Evolutionary conservation across 345 rosid species (phyloP).

Genomic region (Nephelium lappaceum): DNA sequence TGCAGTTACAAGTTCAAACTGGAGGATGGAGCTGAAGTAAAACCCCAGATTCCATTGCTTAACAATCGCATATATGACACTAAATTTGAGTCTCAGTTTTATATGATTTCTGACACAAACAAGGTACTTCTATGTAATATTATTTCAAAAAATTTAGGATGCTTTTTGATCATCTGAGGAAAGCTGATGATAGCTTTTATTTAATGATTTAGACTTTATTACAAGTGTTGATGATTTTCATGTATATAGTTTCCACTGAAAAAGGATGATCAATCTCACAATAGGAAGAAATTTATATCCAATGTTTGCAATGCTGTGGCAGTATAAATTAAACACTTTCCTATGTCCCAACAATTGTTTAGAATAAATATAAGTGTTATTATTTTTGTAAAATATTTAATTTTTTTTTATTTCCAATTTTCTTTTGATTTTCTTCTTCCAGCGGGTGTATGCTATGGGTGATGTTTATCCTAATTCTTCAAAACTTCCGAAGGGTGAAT

Average conservation of each 20-base stretch:
- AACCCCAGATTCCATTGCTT: slow-evolving; percentile 82
- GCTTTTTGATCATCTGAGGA: neutral
- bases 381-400: slow-evolving; percentile 11
- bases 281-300: neutral
- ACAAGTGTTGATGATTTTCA: neutral
- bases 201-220: slow-evolving; percentile 4
- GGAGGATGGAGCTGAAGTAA: slow-evolving; percentile 90
- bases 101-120: slow-evolving; percentile 87
- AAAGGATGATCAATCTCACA: slow-evolving; percentile 6
- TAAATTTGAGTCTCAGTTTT: slow-evolving; percentile 96
- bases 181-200: neutral
- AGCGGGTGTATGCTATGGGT: slow-evolving; percentile 89
- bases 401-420: slow-evolving; percentile 13
- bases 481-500: slow-evolving; percentile 96
- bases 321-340: slow-evolving; percentile 11
- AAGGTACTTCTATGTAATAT: slow-evolving; percentile 57
- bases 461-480: slow-evolving; percentile 81
- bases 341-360: neutral
- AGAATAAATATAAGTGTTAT: neutral
- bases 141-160: neutral
- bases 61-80: slow-evolving; percentile 95
- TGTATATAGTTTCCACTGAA: neutral
- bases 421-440: slow-evolving; percentile 7
- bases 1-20: slow-evolving; percentile 91
- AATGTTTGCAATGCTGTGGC: slow-evolving; percentile 4